Evolutionary conservation across 805 yeast genomes (phyloP).

Genomic region (Clavispora carvajalis): DNA sequence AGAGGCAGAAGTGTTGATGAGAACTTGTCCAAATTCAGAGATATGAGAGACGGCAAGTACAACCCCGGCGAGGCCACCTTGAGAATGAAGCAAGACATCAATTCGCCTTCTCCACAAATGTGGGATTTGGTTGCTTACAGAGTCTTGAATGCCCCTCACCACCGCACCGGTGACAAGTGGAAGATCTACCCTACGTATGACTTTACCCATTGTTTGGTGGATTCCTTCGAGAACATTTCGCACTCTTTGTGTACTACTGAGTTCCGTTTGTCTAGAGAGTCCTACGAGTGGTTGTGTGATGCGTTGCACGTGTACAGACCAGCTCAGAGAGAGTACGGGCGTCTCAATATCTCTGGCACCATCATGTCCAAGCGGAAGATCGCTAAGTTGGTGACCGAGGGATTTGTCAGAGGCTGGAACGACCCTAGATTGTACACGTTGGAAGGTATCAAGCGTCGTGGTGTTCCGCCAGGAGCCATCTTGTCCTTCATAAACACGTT

Average conservation of each 20-base stretch:
- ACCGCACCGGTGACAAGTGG: constrained; percentile 97
- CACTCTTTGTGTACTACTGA: constrained; percentile 97
- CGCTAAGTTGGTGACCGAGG: constrained; percentile 80
- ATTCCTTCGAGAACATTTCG: constrained; percentile 91
- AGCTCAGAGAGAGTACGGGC: constrained; percentile 97
- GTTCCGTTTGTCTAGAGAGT: constrained; percentile 84
- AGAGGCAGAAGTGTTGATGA: constrained; percentile 68
- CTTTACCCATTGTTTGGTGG: constrained; percentile 98
- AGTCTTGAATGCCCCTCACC: constrained; percentile 86
- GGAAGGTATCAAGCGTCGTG: constrained; percentile 93
- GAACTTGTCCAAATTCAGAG: constrained; percentile 74
- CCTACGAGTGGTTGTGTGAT: constrained; percentile 98
- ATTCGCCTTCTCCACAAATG: constrained; percentile 95
- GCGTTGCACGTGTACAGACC: constrained; percentile 93
- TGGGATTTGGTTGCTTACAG: constrained; percentile 99
- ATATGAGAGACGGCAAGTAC: constrained; percentile 87
- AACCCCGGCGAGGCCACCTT: constrained; percentile 88
- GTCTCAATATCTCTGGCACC: constrained; percentile 92
- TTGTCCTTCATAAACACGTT: constrained; percentile 87
- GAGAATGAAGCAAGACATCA: constrained; percentile 93
- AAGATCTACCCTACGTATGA: constrained; percentile 97
- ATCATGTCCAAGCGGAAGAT: constrained; percentile 93
- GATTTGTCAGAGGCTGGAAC: constrained; percentile 92
- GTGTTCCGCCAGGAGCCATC: constrained; percentile 98
- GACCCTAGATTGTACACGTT: constrained; percentile 95